Conservation (phyloP, 306 rosid genomes). For the Spatholobus suberectus region DNA sequence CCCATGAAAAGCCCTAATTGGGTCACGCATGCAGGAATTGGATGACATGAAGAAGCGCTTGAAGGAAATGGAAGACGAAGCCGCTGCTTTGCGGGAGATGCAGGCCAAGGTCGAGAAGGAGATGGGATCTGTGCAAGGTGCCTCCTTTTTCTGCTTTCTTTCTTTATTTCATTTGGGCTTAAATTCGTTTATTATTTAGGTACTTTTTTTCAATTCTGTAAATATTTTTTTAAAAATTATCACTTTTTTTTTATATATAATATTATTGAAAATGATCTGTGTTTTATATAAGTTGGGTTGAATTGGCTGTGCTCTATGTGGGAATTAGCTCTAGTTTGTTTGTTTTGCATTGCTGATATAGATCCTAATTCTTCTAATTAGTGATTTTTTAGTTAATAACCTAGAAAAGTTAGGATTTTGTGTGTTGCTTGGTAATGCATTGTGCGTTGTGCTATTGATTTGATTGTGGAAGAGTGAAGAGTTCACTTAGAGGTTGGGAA, state of each 20-base stretch:
- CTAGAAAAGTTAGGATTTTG: constrained; percentile 1
- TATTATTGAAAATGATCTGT: not conserved
- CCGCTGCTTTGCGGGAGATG: constrained; percentile 72
- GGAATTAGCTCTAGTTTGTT: not conserved
- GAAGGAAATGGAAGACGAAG: constrained; percentile 75
- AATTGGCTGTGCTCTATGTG: constrained; percentile 2
- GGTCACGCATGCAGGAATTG: constrained; percentile 49
- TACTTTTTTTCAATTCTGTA: not conserved
- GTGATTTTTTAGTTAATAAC: not conserved
- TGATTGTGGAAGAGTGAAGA: not conserved
- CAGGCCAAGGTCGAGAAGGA: constrained; percentile 76
- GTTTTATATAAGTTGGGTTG: constrained; percentile 1
- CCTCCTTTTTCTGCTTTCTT: not conserved
- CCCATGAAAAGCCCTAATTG: constrained; percentile 40
- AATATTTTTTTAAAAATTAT: too few relatives aligned
- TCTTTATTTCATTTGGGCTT: too few relatives aligned
- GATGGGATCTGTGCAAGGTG: constrained; percentile 70
- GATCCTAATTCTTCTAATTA: not conserved
- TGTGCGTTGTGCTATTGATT: not conserved
- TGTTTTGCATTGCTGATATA: constrained; percentile 12
- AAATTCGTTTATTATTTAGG: not conserved
- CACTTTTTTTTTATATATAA: not conserved
- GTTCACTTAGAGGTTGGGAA: constrained; percentile 2
- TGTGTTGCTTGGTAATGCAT: constrained; percentile 31
- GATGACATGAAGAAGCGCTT: constrained; percentile 73